phyloP scores from a whole-genome alignment of 2,329 filamentous ascomycete genomes.

The Seiridium cupressi region DNA sequence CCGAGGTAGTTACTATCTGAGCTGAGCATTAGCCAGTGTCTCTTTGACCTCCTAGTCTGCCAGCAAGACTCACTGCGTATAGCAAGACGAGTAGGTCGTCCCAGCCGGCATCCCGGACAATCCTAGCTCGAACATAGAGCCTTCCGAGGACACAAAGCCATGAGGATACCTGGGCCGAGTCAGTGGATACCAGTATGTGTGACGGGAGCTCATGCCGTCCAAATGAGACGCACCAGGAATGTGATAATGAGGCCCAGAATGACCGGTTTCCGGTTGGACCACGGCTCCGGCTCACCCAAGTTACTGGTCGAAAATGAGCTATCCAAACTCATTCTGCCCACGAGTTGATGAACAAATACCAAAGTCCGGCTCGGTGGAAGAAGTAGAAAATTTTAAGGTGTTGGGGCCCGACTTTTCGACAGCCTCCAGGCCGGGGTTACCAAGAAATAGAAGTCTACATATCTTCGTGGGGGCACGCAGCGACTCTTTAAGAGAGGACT shows the following conservation, averaged over 20 bases:
- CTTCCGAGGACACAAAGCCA: conserved; percentile 26
- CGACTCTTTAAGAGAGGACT: background rate
- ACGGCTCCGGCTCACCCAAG: conserved; percentile 24
- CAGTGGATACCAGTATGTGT: background rate
- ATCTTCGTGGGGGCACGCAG: background rate
- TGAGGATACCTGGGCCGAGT: conserved; percentile 19
- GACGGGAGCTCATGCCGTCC: background rate
- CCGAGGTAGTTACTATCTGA: conserved; percentile 17
- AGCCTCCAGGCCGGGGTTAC: background rate
- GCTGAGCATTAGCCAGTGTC: conserved; percentile 2
- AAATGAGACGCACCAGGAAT: conserved; percentile 19
- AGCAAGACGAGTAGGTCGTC: conserved; percentile 22
- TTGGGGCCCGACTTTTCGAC: too few relatives aligned
- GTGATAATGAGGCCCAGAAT: conserved; percentile 26
- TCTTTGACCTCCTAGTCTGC: background rate
- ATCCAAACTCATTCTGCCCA: background rate
- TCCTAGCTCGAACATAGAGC: conserved; percentile 20
- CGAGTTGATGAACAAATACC: background rate
- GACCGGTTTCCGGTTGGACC: conserved; percentile 23
- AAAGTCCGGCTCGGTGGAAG: conserved; percentile 6
- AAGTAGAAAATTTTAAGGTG: background rate
- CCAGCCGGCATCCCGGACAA: conserved; percentile 20
- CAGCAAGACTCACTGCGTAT: conserved; percentile 15
- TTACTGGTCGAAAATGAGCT: conserved; percentile 15
- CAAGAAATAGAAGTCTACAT: background rate